These are phyloP conservation scores for Kodamaea laetipori DNA, from an alignment of 805 yeast genomes.

Conservation along the genomic window DNA sequence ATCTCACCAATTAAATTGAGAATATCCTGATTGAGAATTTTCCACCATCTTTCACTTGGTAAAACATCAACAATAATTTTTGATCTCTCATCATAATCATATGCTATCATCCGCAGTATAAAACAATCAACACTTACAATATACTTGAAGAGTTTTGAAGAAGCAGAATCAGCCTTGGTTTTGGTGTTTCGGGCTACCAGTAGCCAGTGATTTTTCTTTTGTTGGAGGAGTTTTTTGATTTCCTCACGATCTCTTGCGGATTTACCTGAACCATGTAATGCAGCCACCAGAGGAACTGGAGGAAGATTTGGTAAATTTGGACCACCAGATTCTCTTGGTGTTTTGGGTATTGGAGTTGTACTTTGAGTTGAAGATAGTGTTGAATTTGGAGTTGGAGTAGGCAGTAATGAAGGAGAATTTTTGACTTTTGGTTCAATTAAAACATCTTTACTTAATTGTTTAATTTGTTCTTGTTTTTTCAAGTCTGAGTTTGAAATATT, in stretches of 20 bases:
- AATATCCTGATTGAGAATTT: conserved; percentile 34
- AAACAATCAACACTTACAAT: conserved; percentile 40
- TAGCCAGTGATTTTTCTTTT: conserved; percentile 36
- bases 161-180: conserved; percentile 36
- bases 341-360: neutral
- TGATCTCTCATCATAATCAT: conserved; percentile 40
- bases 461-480: conserved; percentile 21
- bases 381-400: conserved; percentile 3
- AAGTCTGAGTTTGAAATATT: too few relatives aligned
- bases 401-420: conserved; percentile 11
- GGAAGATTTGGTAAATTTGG: conserved; percentile 8
- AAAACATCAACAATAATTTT: conserved; percentile 23
- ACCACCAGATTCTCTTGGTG: neutral
- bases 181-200: conserved; percentile 37
- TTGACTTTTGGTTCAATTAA: conserved; percentile 14
- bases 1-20: conserved; percentile 22
- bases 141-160: conserved; percentile 29
- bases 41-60: conserved; percentile 35
- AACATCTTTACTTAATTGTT: conserved; percentile 23
- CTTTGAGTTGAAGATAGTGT: neutral
- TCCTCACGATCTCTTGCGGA: conserved; percentile 14
- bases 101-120: conserved; percentile 37
- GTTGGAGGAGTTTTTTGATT: conserved; percentile 20
- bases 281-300: conserved; percentile 7
- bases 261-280: neutral